Conservation (phyloP, 768 basidiomycete genomes). For the Leccinum subgranulosum region DNA sequence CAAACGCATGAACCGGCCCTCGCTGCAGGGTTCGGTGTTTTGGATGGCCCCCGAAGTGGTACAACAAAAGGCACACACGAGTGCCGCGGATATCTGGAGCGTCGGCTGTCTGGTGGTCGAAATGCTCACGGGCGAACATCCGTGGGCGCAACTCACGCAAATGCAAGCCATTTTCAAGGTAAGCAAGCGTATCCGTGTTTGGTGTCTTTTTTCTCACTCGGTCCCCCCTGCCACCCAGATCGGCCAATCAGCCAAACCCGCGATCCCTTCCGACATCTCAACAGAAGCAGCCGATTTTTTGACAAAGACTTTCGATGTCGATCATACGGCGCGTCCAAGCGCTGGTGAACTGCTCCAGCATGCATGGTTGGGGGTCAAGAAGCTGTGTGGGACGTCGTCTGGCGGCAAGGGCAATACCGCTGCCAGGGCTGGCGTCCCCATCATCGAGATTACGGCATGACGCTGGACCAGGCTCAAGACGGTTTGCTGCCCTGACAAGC, state of each 20-base stretch:
- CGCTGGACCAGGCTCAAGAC: background rate
- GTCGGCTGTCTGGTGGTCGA: conserved; percentile 94
- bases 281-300: conserved; percentile 86
- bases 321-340: conserved; percentile 76
- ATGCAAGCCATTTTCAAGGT: conserved; percentile 99
- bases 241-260: conserved; percentile 83
- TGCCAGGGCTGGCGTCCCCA: conserved; percentile 19
- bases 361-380: conserved; percentile 57
- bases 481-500: background rate
- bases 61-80: conserved; percentile 89
- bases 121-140: conserved; percentile 95
- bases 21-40: conserved; percentile 95
- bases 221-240: conserved; percentile 52
- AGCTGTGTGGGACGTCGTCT: conserved; percentile 17
- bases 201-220: background rate
- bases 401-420: conserved; percentile 19
- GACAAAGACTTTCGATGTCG: conserved; percentile 78
- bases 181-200: background rate
- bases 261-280: conserved; percentile 90
- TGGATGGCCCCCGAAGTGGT: conserved; percentile 99
- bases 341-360: conserved; percentile 75
- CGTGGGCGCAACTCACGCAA: conserved; percentile 93
- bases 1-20: conserved; percentile 81
- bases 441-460: conserved; percentile 30
- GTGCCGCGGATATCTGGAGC: conserved; percentile 95